These are phyloP conservation scores for Maudiozyma pseudohumilis DNA, from an alignment of 805 yeast species.

Conservation along the genomic window DNA sequence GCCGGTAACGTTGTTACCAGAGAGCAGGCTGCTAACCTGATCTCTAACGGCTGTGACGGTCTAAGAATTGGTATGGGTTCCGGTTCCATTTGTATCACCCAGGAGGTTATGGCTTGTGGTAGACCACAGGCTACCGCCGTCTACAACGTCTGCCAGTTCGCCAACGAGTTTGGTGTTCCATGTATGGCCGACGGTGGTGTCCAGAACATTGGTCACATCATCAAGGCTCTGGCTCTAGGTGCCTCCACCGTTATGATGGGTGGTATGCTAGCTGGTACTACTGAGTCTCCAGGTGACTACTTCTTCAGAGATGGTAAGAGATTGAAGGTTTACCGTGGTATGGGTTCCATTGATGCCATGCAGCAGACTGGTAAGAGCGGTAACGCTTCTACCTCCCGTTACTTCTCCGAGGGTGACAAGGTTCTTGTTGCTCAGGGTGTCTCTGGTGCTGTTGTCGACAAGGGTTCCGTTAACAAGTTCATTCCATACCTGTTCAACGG, in stretches of 20 bases:
- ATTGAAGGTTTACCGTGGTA: constrained; percentile 95
- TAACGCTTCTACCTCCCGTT: constrained; percentile 96
- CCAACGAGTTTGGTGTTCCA: constrained; percentile 93
- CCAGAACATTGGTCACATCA: constrained; percentile 95
- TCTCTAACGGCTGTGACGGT: constrained; percentile 95
- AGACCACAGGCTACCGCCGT: constrained; percentile 99
- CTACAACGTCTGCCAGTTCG: constrained; percentile 85
- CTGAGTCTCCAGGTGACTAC: constrained; percentile 97
- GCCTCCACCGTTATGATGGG: constrained; percentile 99
- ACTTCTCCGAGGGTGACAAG: constrained; percentile 90
- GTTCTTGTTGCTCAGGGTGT: constrained; percentile 99
- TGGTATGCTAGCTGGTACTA: constrained; percentile 95
- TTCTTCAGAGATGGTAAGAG: constrained; percentile 97
- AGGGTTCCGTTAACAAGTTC: constrained; percentile 89
- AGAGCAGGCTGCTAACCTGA: constrained; percentile 95
- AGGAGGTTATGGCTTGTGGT: constrained; percentile 99
- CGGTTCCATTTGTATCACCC: constrained; percentile 98
- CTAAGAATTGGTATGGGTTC: constrained; percentile 99
- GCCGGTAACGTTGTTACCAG: constrained; percentile 99
- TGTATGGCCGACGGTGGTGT: constrained; percentile 99
- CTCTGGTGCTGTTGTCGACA: constrained; percentile 91
- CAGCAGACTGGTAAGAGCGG: constrained; percentile 78
- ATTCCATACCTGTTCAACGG: constrained; percentile 92
- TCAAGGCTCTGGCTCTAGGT: constrained; percentile 93
- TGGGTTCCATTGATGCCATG: constrained; percentile 99